Conservation (phyloP, 2,329 filamentous ascomycete genomes). For the Monilinia aucupariae region DNA sequence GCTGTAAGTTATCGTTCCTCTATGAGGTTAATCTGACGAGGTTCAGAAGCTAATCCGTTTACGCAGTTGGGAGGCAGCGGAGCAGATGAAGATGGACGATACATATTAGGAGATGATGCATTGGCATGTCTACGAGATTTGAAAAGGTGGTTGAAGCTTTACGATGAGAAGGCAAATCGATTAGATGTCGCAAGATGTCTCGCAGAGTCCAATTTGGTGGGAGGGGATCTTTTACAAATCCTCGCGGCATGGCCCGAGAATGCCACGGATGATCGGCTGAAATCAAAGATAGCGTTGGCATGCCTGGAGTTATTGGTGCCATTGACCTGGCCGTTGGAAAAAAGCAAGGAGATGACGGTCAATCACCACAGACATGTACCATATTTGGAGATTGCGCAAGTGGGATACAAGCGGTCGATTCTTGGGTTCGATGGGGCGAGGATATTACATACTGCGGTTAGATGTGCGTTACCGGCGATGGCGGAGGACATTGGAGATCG, state of each 20-base stretch:
- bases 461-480: slow-evolving; percentile 80
- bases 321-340: slow-evolving; percentile 88
- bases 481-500: slow-evolving; percentile 71
- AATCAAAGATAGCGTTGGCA: slow-evolving; percentile 72
- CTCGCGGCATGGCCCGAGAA: slow-evolving; percentile 75
- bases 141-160: slow-evolving; percentile 90
- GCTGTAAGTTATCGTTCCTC: slow-evolving; percentile 47
- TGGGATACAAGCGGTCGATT: slow-evolving; percentile 82
- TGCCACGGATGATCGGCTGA: slow-evolving; percentile 65
- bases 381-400: slow-evolving; percentile 80
- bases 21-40: slow-evolving; percentile 13
- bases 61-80: slow-evolving; percentile 81
- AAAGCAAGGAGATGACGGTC: slow-evolving; percentile 75
- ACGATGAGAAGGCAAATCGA: slow-evolving; percentile 88
- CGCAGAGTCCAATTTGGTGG: slow-evolving; percentile 85
- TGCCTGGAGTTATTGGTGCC: slow-evolving; percentile 88
- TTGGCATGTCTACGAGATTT: slow-evolving; percentile 87
- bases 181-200: slow-evolving; percentile 93
- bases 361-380: slow-evolving; percentile 92
- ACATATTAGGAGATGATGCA: slow-evolving; percentile 88
- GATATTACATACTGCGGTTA: slow-evolving; percentile 74
- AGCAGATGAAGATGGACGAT: slow-evolving; percentile 71
- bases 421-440: slow-evolving; percentile 74
- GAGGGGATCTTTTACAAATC: slow-evolving; percentile 85
- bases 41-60: slow-evolving; percentile 18